Percentiles rank a stretch among this genome's conserved stretches.
Conservation (phyloP, 768 basidiomycete species). For the Bullera alba region DNA sequence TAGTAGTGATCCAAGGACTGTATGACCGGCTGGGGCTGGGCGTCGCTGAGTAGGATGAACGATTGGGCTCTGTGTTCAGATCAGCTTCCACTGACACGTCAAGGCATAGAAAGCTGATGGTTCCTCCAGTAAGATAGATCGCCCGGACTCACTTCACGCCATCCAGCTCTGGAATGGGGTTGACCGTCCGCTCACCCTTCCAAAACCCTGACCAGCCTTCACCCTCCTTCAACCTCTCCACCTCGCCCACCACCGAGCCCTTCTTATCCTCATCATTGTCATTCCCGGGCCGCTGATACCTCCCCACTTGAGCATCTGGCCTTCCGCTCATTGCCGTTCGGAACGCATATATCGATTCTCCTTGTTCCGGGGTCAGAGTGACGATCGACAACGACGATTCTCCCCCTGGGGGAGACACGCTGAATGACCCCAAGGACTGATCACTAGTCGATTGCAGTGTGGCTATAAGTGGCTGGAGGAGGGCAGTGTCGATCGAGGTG, state of each 20-base stretch:
- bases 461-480: conserved; percentile 5
- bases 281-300: conserved; percentile 22
- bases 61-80: conserved; percentile 13
- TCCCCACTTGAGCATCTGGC: conserved; percentile 27
- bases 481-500: conserved; percentile 10
- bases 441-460: conserved; percentile 11
- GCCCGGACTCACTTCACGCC: conserved; percentile 14
- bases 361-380: conserved; percentile 9
- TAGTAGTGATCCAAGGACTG: conserved; percentile 16
- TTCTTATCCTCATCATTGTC: conserved; percentile 22
- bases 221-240: background rate
- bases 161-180: conserved; percentile 18
- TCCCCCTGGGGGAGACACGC: background rate
- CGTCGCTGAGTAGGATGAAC: conserved; percentile 28
- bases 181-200: conserved; percentile 14
- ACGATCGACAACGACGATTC: conserved; percentile 15
- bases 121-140: background rate
- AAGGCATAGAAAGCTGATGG: too few relatives aligned
- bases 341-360: too few relatives aligned
- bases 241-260: conserved; percentile 16
- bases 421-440: conserved; percentile 24
- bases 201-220: conserved; percentile 32
- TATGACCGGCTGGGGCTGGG: conserved; percentile 20
- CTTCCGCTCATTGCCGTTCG: conserved; percentile 17
- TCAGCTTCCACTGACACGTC: too few relatives aligned